Evolutionary conservation across 768 basidiomycete species (phyloP).

Genomic region (Cyathus striatus): DNA sequence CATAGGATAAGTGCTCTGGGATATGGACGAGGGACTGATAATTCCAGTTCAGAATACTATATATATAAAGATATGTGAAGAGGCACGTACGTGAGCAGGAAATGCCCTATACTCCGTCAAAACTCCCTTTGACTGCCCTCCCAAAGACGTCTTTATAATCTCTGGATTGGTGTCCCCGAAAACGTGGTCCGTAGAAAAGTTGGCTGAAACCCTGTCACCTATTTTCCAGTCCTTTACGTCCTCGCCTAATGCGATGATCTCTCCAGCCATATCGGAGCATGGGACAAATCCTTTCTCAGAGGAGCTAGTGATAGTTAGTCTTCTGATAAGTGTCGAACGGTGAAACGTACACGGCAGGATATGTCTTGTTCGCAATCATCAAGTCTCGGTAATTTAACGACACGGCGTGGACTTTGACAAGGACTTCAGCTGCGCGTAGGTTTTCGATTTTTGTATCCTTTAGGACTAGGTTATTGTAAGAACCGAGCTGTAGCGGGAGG

Average conservation of each 20-base stretch:
- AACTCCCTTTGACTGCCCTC: conserved; percentile 45
- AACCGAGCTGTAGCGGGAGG: too few species aligned
- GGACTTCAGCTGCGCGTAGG: conserved; percentile 41
- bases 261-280: too few species aligned
- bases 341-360: conserved; percentile 36
- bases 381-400: conserved; percentile 58
- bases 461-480: too few species aligned
- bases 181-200: conserved; percentile 43
- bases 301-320: neutral
- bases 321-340: conserved; percentile 1
- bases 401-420: conserved; percentile 52
- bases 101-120: conserved; percentile 47
- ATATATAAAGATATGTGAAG: too few species aligned
- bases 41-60: neutral
- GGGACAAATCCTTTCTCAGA: conserved; percentile 21
- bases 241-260: too few species aligned
- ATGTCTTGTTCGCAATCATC: too few species aligned
- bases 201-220: conserved; percentile 53
- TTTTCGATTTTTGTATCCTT: conserved; percentile 17
- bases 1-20: conserved; percentile 52
- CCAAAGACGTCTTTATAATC: conserved; percentile 31
- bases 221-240: too few species aligned
- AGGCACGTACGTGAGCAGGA: too few species aligned
- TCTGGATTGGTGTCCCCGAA: conserved; percentile 33
- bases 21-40: conserved; percentile 45